A percentile compares a stretch with the other conserved stretches of the same genome.
Evolutionary conservation across 176 grass and related monocot genomes (phyloP).

Genomic region (Ensete ventricosum): DNA sequence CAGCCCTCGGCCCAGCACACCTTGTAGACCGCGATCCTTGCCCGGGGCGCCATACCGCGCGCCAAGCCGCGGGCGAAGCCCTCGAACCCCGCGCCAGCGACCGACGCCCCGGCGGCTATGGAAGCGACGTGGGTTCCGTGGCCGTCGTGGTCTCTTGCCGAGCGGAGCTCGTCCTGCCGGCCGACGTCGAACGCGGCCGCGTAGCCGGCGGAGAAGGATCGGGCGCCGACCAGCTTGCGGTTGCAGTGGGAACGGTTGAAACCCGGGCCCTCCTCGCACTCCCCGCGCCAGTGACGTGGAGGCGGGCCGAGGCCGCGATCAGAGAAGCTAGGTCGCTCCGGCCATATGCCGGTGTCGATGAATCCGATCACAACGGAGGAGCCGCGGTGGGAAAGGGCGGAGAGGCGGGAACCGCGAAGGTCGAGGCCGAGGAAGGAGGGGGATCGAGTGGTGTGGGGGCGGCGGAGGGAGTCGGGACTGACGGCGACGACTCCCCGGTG

Average conservation of each 20-base stretch:
- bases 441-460: conserved; percentile 82
- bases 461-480: conserved; percentile 56
- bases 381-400: conserved; percentile 30
- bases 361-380: conserved; percentile 73
- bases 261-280: conserved; percentile 53
- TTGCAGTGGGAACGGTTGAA: conserved; percentile 55
- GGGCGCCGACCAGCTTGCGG: conserved; percentile 69
- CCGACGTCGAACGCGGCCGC: conserved; percentile 46
- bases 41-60: conserved; percentile 70
- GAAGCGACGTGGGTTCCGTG: conserved; percentile 85
- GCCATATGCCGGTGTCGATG: conserved; percentile 93
- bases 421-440: conserved; percentile 83
- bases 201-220: conserved; percentile 69
- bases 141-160: conserved; percentile 77
- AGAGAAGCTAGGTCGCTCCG: conserved; percentile 74
- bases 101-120: conserved; percentile 58
- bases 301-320: conserved; percentile 65
- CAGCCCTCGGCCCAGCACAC: conserved; percentile 78
- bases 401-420: conserved; percentile 59
- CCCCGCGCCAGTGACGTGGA: conserved; percentile 55
- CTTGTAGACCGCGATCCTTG: conserved; percentile 74
- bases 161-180: conserved; percentile 66
- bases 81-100: conserved; percentile 45
- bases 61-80: conserved; percentile 68
- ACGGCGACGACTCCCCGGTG: conserved; percentile 48